A percentile compares a stretch with the other conserved stretches of the same genome.
These are phyloP conservation scores for Laburnicola sp. DNA, from an alignment of 2,329 filamentous ascomycete genomes.

Conservation along the genomic window DNA sequence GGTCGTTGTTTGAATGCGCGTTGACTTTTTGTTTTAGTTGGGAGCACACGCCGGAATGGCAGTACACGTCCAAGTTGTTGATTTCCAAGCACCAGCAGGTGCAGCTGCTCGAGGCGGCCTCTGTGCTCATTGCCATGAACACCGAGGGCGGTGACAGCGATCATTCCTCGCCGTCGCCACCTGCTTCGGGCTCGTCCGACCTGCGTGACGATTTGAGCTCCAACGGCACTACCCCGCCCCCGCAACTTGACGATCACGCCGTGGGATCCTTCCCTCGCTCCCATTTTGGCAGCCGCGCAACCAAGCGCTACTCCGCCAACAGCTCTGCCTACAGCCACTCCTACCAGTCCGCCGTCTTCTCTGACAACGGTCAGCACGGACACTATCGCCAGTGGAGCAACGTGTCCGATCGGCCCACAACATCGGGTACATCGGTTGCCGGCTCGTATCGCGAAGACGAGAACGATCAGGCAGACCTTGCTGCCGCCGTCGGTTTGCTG, in stretches of 20 bases:
- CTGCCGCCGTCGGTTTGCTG: conserved; percentile 85
- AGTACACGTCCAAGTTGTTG: conserved; percentile 92
- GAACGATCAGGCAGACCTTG: conserved; percentile 73
- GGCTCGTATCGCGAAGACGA: conserved; percentile 74
- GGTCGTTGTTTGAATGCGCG: conserved; percentile 21
- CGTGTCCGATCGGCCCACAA: conserved; percentile 73
- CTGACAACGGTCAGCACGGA: conserved; percentile 57
- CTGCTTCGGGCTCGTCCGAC: conserved; percentile 79
- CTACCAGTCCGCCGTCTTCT: conserved; percentile 73
- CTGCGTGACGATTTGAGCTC: conserved; percentile 77
- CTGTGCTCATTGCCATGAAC: conserved; percentile 93
- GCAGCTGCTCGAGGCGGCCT: conserved; percentile 92
- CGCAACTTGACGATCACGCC: conserved; percentile 67
- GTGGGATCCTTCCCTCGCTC: conserved; percentile 51
- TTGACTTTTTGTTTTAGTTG: conserved; percentile 67
- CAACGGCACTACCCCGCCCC: conserved; percentile 88
- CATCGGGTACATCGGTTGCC: conserved; percentile 61
- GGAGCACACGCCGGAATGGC: conserved; percentile 99
- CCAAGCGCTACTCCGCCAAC: conserved; percentile 54
- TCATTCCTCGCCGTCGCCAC: conserved; percentile 78
- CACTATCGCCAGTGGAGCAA: conserved; percentile 72
- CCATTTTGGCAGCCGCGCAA: conserved; percentile 37
- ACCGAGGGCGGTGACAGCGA: conserved; percentile 68
- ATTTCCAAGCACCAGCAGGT: conserved; percentile 99
- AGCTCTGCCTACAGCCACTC: conserved; percentile 68